These are phyloP conservation scores for Coemansia sp. DNA, from an alignment of 192 early-diverging fungal genomes.

Conservation along the genomic window DNA sequence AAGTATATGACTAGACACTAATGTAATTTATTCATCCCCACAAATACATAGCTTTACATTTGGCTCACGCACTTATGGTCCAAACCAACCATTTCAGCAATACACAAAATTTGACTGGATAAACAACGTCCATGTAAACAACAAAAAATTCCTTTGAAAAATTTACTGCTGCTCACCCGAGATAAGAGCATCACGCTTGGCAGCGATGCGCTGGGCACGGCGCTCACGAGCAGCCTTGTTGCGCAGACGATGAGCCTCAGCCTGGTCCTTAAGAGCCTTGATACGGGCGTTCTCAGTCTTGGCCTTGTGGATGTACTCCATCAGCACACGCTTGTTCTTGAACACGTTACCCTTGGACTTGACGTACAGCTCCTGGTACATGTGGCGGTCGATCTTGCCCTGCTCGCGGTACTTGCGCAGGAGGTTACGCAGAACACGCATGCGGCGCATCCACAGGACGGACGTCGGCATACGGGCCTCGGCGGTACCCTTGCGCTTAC, in stretches of 20 bases:
- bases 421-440: constrained; percentile 92
- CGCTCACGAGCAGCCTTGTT: constrained; percentile 94
- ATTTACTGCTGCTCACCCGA: constrained; percentile 41
- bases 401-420: constrained; percentile 97
- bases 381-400: constrained; percentile 97
- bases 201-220: constrained; percentile 77
- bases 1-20: too few relatives aligned
- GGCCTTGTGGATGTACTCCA: constrained; percentile 99
- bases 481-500: constrained; percentile 92
- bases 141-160: background rate
- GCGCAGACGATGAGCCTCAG: constrained; percentile 95
- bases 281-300: constrained; percentile 97
- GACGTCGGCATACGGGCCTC: constrained; percentile 96
- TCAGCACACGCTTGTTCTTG: constrained; percentile 99
- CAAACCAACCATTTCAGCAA: background rate
- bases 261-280: constrained; percentile 92
- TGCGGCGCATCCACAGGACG: constrained; percentile 97
- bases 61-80: background rate
- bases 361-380: constrained; percentile 96
- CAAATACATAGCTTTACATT: too few relatives aligned
- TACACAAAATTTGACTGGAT: background rate
- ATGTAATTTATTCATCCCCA: too few relatives aligned
- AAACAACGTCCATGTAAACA: background rate
- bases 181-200: constrained; percentile 85
- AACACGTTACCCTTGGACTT: constrained; percentile 99